Evolutionary conservation across 306 rosid genomes (phyloP).

Genomic region (Corylus heterophylla): DNA sequence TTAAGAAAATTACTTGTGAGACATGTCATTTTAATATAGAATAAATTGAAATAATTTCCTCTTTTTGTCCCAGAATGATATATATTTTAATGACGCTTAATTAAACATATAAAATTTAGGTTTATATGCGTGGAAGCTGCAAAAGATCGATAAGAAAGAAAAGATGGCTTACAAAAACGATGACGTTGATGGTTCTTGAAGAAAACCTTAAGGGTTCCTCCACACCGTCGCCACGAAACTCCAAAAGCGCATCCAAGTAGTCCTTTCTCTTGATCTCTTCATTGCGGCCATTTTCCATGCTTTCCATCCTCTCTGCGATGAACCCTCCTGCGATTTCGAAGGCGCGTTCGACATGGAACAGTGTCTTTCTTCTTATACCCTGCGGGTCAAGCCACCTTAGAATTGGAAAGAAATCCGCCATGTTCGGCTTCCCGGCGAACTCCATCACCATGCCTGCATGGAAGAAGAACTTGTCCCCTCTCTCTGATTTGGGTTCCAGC

Average conservation of each 20-base stretch:
- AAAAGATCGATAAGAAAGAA: too few species aligned
- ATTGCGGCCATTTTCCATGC: conserved; percentile 5
- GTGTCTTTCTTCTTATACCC: conserved; percentile 65
- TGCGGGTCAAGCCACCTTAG: conserved; percentile 75
- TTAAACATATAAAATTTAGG: too few species aligned
- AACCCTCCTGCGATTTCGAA: conserved; percentile 71
- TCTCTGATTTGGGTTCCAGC: conserved; percentile 55
- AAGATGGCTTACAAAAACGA: conserved; percentile 45
- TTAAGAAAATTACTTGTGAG: too few species aligned
- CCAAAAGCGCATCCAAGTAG: conserved; percentile 69
- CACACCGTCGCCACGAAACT: conserved; percentile 56
- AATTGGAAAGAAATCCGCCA: conserved; percentile 68
- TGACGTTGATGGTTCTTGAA: conserved; percentile 56
- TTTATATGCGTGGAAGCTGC: not conserved
- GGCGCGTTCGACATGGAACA: conserved; percentile 62
- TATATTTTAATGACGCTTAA: too few species aligned
- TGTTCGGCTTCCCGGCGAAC: conserved; percentile 74
- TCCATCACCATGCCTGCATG: conserved; percentile 77
- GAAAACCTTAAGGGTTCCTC: conserved; percentile 39
- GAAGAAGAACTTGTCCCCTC: conserved; percentile 58
- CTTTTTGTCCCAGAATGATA: too few species aligned
- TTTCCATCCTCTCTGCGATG: conserved; percentile 59
- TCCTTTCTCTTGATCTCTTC: conserved; percentile 42
- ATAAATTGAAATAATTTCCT: too few species aligned
- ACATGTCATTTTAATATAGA: too few species aligned